Conservation (phyloP, 164 flowering plant genomes). For the Umbellularia californica region DNA sequence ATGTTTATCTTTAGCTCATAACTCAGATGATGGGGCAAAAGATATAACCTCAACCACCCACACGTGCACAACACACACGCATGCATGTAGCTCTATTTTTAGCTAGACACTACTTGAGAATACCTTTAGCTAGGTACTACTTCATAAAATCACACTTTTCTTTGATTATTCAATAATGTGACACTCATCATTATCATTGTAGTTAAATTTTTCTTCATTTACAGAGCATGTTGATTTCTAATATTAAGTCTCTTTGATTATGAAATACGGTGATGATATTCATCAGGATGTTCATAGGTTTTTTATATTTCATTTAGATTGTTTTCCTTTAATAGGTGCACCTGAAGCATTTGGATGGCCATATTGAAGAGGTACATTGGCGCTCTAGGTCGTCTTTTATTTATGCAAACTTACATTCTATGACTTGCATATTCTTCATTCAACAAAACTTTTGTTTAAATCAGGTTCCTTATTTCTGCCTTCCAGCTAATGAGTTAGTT, state of each 20-base stretch:
- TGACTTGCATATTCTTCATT: not conserved
- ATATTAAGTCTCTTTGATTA: no score
- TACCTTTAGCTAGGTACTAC: not conserved
- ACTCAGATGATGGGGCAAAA: not conserved
- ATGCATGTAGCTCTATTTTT: no score
- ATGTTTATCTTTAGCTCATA: not conserved
- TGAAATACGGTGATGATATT: not conserved
- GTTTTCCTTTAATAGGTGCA: slow-evolving; percentile 56
- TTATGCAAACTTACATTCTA: not conserved
- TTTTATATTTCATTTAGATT: not conserved
- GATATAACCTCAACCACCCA: no score
- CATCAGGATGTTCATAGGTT: not conserved
- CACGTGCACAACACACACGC: no score
- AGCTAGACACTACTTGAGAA: no score
- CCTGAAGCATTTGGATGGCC: slow-evolving; percentile 98
- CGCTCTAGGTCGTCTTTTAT: not conserved
- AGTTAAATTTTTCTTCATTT: no score
- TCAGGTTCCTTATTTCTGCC: slow-evolving; percentile 98
- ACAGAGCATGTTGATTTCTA: no score
- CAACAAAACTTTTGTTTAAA: slow-evolving; percentile 23
- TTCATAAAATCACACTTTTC: no score
- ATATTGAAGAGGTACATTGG: slow-evolving; percentile 84
- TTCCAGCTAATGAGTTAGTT: slow-evolving; percentile 93
- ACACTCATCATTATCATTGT: not conserved
- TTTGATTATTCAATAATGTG: not conserved